Evolutionary conservation across 495 filamentous ascomycete species (phyloP).

Genomic region (Lentithecium fluviatile): DNA sequence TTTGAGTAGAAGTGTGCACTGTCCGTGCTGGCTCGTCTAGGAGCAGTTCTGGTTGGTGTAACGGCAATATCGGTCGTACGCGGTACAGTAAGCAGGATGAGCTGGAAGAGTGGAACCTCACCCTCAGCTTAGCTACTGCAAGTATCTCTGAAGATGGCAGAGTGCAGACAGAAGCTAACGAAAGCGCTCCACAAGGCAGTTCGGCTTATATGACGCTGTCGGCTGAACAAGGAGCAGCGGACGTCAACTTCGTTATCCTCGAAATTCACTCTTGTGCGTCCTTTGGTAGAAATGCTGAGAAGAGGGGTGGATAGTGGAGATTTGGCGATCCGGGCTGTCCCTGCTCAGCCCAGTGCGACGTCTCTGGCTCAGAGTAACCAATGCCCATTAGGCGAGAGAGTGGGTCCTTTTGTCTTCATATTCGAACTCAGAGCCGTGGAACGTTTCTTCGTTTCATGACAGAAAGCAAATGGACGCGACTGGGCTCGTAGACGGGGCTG

Average conservation of each 20-base stretch:
- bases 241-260: too few species aligned
- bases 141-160: too few species aligned
- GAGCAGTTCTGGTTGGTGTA: conserved; percentile 8
- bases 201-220: too few species aligned
- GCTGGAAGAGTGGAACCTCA: neutral
- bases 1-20: neutral
- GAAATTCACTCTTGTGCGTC: too few species aligned
- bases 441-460: conserved; percentile 7
- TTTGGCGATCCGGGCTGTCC: too few species aligned
- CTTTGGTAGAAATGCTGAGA: too few species aligned
- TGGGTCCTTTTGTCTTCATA: neutral
- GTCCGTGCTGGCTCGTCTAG: conserved; percentile 1
- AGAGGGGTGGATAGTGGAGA: too few species aligned
- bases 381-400: neutral
- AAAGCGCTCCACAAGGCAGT: too few species aligned
- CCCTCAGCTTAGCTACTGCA: too few species aligned
- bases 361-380: neutral
- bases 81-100: conserved; percentile 1
- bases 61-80: conserved; percentile 19
- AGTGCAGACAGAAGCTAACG: too few species aligned
- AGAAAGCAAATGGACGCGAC: neutral
- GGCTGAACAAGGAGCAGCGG: too few species aligned
- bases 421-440: neutral
- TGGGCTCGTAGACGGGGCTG: too few species aligned
- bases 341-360: neutral